Base-by-base conservation (phyloP, 225 moss, liverwort and hornwort genomes). In the Marchantia polymorpha region DNA sequence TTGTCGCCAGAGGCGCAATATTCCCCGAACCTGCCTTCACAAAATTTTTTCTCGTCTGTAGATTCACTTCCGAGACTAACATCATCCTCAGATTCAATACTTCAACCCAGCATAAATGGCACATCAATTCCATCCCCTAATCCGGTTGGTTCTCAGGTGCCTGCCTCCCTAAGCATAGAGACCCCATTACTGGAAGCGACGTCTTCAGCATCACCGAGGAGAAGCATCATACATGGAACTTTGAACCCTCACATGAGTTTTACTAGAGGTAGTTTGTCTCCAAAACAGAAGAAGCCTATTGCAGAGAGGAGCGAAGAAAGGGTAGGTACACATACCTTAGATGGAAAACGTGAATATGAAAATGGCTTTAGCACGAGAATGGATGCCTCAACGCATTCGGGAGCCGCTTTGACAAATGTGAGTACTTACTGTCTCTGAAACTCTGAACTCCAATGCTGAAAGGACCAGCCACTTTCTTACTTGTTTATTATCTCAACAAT, bases 221-320 rank as follows among this genome's bases (percentile, higher is more conserved):
- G 83, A 74, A 80, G 82, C 19, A 69, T 79, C 31, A 87, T 87
- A 82, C 87, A 84, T 77, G 87, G 87, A 54, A 87, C 87, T 53
- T 64, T 81, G n/a, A 87, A 87, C 59, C 87, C 87, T 29, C 88
- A 93, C 78, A 81, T 91, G 70, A 89, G 79, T 63, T 86, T 91
- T 85, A 80, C 83, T 47, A 79, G 84, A 74, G 84, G 82, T 48
- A 86, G 79, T 47, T 86, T 84, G 53, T 96, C 96, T 29, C 96
- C 94, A 10, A 92, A 84, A 75, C 91, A 87, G 48, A 89, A 88
- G 84, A 94, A 91, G 86, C 81, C 89, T 46, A 81, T 64, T 6
- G 64, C 86, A 69, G 92, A 94, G 69, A 94, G 89, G 85, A 88
- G 90, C 78, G 91, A 96, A 49, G 96, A 96, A 67, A 88, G 91